Evolutionary conservation across 768 basidiomycete genomes (phyloP), one percentile per base, ranked within the genome.

Genomic region (Collybia sordida): DNA sequence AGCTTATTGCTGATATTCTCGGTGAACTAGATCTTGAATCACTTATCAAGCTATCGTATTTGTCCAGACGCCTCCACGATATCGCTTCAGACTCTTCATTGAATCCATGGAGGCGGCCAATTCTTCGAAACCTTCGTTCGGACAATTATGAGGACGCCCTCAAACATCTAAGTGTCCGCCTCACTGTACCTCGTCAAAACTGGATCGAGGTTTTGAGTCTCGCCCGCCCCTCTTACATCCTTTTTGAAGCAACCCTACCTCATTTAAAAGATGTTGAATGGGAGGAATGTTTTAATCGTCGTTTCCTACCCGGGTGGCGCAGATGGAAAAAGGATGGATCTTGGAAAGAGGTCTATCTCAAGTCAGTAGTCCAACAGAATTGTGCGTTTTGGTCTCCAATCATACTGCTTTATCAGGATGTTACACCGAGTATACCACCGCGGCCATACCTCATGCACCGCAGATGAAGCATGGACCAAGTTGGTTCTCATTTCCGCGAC

Each of bases 401-500:
- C 35, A 52, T 49, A 18, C 36, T 48, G 17, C 22, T 48, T 40
- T 23, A 54, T 40, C 46, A 90, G 89, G 60, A 61, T 79, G 28
- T 65, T 91, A 45, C 73, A 79, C 60, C 74, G 85, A 25, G 72
- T 86, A 34, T 85, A 81, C 79, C 90, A 92, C 62, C 80, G 88
- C 47, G 78, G 75, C 59, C 73, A 70, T 34, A 81, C 82, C 3
- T 74, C 76, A n/a, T 92, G 90, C 60, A 90, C 89, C 18, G 65
- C 80, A 6, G 86, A 90, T 57, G 91, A 93, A 67, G 72, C 88
- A 18, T 93, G 90, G 89, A 91, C 89, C 42, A 89, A 82, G 86
- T 90, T 63, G 57, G 72, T 64, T 4, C 18, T 31, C 45, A 22
- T 27, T 48, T 59, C 38, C 52, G 59, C 53, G 17, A 51, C 41